These are phyloP conservation scores for Epichloe sibirici DNA, from an alignment of 2,329 filamentous ascomycete species.

Conservation along the genomic window DNA sequence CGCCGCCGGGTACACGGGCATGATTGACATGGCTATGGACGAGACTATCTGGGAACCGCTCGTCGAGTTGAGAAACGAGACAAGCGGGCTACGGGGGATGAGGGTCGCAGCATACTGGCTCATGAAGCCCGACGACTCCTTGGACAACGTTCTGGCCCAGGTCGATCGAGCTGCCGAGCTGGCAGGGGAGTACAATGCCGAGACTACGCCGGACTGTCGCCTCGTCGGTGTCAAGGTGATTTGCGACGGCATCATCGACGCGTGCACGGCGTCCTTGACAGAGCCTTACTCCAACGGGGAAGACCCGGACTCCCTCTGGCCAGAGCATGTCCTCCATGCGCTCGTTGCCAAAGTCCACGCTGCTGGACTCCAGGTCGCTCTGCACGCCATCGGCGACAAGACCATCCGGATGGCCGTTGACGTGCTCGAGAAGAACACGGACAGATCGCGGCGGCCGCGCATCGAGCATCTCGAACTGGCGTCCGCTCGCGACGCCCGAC, in stretches of 20 bases:
- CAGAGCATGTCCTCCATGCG: constrained; percentile 34
- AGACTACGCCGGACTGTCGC: constrained; percentile 27
- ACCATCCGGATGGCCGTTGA: constrained; percentile 47
- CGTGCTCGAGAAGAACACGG: constrained; percentile 31
- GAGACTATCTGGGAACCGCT: constrained; percentile 42
- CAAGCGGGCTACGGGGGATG: constrained; percentile 20
- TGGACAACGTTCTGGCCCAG: constrained; percentile 30
- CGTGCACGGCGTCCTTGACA: constrained; percentile 48
- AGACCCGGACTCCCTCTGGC: constrained; percentile 42
- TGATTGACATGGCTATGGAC: constrained; percentile 51
- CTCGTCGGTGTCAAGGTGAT: constrained; percentile 54
- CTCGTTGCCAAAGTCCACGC: constrained; percentile 42
- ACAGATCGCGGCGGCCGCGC: constrained; percentile 39
- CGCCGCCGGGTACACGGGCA: constrained; percentile 39
- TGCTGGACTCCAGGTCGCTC: constrained; percentile 45
- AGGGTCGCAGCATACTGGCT: constrained; percentile 45
- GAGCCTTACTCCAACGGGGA: constrained; percentile 44
- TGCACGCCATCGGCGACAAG: constrained; percentile 54
- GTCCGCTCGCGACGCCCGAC: constrained; percentile 37
- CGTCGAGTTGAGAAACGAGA: constrained; percentile 28
- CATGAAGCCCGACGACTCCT: constrained; percentile 33
- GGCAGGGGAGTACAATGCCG: constrained; percentile 20
- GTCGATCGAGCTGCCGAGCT: constrained; percentile 38
- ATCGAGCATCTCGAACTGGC: constrained; percentile 55
- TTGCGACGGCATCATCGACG: constrained; percentile 52